Conservation (phyloP, 164 flowering plant species). For the Cinnamomum micranthum region DNA sequence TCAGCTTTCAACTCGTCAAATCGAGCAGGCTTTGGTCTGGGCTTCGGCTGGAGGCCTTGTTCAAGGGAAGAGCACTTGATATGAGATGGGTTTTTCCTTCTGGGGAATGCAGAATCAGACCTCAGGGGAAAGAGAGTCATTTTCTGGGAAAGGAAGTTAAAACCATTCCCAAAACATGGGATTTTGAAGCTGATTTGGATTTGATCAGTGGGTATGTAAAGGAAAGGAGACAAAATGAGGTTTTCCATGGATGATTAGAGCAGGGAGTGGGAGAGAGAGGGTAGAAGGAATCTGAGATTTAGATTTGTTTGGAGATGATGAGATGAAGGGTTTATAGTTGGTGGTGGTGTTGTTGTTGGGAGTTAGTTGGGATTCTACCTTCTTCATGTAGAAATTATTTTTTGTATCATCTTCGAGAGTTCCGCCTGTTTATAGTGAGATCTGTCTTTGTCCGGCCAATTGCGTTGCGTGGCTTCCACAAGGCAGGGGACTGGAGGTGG, state of each 20-base stretch:
- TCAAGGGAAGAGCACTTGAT: constrained; percentile 39
- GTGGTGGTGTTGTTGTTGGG: not conserved
- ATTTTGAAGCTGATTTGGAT: constrained; percentile 14
- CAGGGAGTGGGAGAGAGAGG: not conserved
- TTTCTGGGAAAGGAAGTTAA: not conserved
- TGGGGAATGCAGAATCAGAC: constrained; percentile 14
- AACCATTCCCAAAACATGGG: constrained; percentile 9
- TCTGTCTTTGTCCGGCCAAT: too few species aligned
- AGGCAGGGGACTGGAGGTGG: too few species aligned
- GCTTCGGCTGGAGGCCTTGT: constrained; percentile 44
- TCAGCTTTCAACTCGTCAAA: not conserved
- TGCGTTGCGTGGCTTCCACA: too few species aligned
- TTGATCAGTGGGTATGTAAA: constrained; percentile 18
- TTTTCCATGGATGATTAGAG: not conserved
- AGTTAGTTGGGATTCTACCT: not conserved
- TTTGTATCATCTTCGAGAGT: too few species aligned
- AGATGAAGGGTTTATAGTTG: not conserved
- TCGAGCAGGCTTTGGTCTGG: constrained; percentile 32
- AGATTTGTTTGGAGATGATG: not conserved
- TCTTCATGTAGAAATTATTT: not conserved
- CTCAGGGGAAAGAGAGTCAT: constrained; percentile 14
- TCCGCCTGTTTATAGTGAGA: too few species aligned
- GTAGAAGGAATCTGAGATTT: not conserved
- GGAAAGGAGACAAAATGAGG: constrained; percentile 25
- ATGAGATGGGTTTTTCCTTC: constrained; percentile 18